Conservation (phyloP, 257 asterid species). For the Salvia hispanica region DNA sequence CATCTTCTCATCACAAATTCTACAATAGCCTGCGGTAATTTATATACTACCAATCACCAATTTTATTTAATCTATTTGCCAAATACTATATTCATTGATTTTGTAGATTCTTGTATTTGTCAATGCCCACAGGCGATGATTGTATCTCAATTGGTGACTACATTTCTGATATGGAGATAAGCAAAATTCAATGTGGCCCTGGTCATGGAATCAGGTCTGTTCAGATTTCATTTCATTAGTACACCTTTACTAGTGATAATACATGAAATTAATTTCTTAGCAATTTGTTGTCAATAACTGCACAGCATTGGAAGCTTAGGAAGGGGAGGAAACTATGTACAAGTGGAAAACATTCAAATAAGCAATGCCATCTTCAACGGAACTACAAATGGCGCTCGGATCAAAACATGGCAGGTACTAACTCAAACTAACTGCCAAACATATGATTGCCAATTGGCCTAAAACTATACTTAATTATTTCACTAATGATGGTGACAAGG, state of each 20-base stretch:
- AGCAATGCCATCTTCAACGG: constrained; percentile 41
- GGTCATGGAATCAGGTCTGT: constrained; percentile 81
- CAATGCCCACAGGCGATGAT: constrained; percentile 56
- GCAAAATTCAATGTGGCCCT: constrained; percentile 66
- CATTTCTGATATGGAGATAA: constrained; percentile 48
- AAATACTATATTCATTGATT: too few relatives aligned
- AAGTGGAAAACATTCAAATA: constrained; percentile 50
- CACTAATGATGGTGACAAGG: constrained; percentile 32
- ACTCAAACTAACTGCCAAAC: not conserved
- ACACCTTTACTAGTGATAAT: not conserved
- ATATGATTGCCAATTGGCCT: too few relatives aligned
- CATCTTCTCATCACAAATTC: constrained; percentile 48
- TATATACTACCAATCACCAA: not conserved
- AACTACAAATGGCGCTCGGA: constrained; percentile 71
- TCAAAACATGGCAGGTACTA: constrained; percentile 75
- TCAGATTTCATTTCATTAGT: not conserved
- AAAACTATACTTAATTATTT: too few relatives aligned
- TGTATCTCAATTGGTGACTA: constrained; percentile 76
- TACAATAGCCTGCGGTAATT: constrained; percentile 51
- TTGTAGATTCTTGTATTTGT: too few relatives aligned
- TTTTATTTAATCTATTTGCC: not conserved
- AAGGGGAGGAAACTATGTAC: constrained; percentile 41
- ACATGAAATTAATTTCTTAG: not conserved
- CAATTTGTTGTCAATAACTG: not conserved
- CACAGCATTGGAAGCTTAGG: constrained; percentile 73